A percentile compares a stretch with the other conserved stretches of the same genome.
Conservation (phyloP, 768 basidiomycete genomes). For the Rhodotorula paludigena region DNA sequence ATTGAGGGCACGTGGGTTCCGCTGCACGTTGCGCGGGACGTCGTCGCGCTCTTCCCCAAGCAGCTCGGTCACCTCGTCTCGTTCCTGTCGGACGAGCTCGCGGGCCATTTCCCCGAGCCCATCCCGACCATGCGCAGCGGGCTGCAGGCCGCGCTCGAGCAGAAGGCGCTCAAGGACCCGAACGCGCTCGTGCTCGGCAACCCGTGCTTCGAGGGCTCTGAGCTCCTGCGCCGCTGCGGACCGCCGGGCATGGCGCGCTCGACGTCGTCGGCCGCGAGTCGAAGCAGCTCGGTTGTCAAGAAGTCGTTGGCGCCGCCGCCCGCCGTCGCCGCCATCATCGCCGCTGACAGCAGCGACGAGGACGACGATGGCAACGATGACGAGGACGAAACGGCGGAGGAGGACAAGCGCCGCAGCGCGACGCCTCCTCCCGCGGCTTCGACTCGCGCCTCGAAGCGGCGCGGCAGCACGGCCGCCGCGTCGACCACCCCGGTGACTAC, state of each 20-base stretch:
- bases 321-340: not conserved
- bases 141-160: not conserved
- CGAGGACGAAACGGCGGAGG: not conserved
- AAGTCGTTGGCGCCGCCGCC: not conserved
- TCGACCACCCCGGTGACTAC: too few species aligned
- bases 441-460: not conserved
- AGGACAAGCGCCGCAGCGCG: not conserved
- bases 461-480: not conserved
- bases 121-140: conserved; percentile 11
- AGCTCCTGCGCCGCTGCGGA: conserved; percentile 3
- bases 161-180: not conserved
- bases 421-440: not conserved
- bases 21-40: not conserved
- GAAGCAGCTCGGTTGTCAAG: not conserved
- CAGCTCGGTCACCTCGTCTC: conserved; percentile 10
- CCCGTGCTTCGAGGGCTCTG: conserved; percentile 6
- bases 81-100: conserved; percentile 26
- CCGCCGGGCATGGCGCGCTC: not conserved
- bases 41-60: not conserved
- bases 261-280: not conserved
- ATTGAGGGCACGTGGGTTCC: conserved; percentile 13
- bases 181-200: not conserved
- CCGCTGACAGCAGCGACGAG: not conserved
- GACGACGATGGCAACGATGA: not conserved
- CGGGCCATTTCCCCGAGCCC: conserved; percentile 23